Conservation (phyloP, 2,329 filamentous ascomycete genomes). For the Gliomastix tumulicola region DNA sequence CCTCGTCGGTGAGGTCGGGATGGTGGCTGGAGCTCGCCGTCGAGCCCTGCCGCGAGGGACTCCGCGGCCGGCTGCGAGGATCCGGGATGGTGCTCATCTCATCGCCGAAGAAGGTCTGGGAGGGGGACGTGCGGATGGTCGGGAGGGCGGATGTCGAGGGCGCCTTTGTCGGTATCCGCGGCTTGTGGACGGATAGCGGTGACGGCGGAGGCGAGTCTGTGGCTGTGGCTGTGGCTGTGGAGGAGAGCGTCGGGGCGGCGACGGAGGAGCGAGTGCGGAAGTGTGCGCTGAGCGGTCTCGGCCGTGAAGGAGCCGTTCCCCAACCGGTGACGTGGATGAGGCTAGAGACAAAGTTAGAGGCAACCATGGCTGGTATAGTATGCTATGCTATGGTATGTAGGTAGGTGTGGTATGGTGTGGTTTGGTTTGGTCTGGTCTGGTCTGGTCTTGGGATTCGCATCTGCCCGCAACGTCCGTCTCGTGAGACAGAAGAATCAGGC, state of each 20-base stretch:
- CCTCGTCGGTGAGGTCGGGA: conserved; percentile 60
- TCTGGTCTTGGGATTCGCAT: too few relatives aligned
- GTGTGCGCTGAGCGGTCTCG: conserved; percentile 35
- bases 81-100: conserved; percentile 66
- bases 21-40: conserved; percentile 25
- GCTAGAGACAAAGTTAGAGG: conserved; percentile 23
- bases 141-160: conserved; percentile 26
- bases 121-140: conserved; percentile 20
- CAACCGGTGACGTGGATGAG: conserved; percentile 48
- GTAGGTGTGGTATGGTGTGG: too few relatives aligned
- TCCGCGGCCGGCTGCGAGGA: conserved; percentile 47
- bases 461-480: too few relatives aligned
- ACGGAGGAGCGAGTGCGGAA: conserved; percentile 47
- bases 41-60: conserved; percentile 22
- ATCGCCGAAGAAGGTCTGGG: conserved; percentile 40
- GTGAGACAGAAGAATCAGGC: not conserved
- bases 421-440: too few relatives aligned
- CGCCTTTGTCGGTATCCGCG: not conserved
- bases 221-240: not conserved
- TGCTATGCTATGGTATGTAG: too few relatives aligned
- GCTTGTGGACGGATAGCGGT: too few relatives aligned
- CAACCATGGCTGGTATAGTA: conserved; percentile 1
- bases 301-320: conserved; percentile 26
- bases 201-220: conserved; percentile 1
- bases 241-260: too few relatives aligned